Evolutionary conservation across 306 rosid species (phyloP).

Genomic region (Gleditsia sinensis): DNA sequence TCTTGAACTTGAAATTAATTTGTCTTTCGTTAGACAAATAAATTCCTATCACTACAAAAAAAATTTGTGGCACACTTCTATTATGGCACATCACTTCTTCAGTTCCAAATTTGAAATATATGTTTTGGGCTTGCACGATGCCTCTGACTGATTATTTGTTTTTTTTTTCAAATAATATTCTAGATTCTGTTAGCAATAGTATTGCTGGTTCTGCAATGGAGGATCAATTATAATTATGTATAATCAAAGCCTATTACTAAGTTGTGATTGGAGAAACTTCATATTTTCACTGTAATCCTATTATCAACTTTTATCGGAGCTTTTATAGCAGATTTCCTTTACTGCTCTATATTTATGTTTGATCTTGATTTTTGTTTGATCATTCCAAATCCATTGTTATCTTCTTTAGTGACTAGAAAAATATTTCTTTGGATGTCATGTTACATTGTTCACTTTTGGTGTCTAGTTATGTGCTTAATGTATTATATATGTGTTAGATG

Average conservation of each 20-base stretch:
- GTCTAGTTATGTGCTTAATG: neutral
- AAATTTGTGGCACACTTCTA: neutral
- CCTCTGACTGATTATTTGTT: neutral
- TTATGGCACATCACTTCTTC: neutral
- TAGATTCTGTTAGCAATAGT: neutral
- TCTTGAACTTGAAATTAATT: neutral
- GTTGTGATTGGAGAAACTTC: neutral
- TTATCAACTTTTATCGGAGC: neutral
- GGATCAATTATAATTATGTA: neutral
- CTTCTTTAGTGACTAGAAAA: neutral
- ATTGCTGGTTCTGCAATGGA: neutral
- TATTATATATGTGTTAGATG: neutral
- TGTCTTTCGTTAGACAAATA: neutral
- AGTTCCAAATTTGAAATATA: conserved; percentile 5
- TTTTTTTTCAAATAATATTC: neutral
- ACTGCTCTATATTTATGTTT: neutral
- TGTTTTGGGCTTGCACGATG: neutral
- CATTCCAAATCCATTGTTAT: neutral
- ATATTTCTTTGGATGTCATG: neutral
- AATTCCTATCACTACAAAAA: neutral
- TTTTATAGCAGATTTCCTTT: neutral
- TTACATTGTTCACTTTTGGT: neutral
- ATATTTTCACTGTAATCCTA: neutral
- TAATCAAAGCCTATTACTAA: neutral
- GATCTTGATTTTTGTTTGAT: neutral